Base-by-base conservation (phyloP, 768 basidiomycete species). In the Pleurotus eryngii region DNA sequence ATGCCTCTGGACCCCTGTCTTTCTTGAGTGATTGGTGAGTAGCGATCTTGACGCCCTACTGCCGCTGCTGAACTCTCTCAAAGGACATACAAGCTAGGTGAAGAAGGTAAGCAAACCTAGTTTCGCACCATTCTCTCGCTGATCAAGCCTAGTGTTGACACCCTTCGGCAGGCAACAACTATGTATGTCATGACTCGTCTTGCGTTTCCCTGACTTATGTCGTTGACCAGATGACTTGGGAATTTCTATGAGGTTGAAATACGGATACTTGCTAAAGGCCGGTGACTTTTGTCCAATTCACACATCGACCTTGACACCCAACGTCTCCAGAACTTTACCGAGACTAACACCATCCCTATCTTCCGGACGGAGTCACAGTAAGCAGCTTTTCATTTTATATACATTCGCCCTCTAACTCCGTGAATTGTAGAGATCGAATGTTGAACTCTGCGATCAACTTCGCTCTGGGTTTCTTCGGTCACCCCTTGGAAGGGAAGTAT, bases 21-120 rank as follows among this genome's bases (percentile, higher is more conserved):
- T 97, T 96, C 67, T 72, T 97, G 74, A 92, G 94, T 65, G 78
- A 81, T 26, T 97, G 94, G 93, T 90, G 47, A 37, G 81, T 67
- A 45, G 11, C 64, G 30, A 45, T 35, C 30, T 9, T 35, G 30
- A 9, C 30, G 30, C 30, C 30, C 30, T 9, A 35, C 30, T 35
- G 9, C 7, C 9, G 30, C 40, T 53, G 50, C 59, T 40, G 1
- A 45, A 45, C 42, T 22, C 22, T 38, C 24, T 54, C 11, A 11
- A 60, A 92, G 91, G 95, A 86, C 88, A 4, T 95, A 93, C 71
- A 90, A 90, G 63, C 82, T 98, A 2, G 95, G 95, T 12, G 86
- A 87, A 74, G 95, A 97, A 75, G 75, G 89, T 90, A 61, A 14
- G 59, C 24, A 18, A 9, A n/a, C 9, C 9, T n/a, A 20, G 39